Base-by-base conservation (phyloP, 768 basidiomycete genomes). In the Terana coerulea region DNA sequence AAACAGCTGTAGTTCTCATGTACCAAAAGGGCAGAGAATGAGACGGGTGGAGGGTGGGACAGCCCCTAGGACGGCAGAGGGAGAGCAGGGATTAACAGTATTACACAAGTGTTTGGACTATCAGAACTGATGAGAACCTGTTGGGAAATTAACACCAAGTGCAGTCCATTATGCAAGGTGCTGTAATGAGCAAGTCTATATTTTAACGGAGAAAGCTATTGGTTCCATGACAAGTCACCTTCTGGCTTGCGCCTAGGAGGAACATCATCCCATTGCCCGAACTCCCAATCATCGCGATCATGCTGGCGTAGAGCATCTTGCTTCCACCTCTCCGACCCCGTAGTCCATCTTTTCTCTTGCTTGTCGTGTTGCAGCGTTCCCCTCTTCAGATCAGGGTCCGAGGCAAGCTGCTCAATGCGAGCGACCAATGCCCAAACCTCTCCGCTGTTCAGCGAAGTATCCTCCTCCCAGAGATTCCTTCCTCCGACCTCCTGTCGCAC, bases 401-500 rank as follows among this genome's bases (percentile, higher is more conserved):
- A 61, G 62, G 67, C 62, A 3, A 59, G 62, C 40, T 56, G 66
- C 60, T 87, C 84, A 30, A 88, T 79, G 39, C 72, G 72, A 15
- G 66, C 62, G 25, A 88, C 55, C 34, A 81, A 66, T 7, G 62
- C 64, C 74, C 79, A 78, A 17, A 78, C 75, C 53, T 81, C 78
- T n/a, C 65, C 72, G 17, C 72, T 72, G 19, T 72, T 77, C 9
- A 76, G 49, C 43, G 73, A 69, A 28, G 61, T 66, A 56, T 78
- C 79, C 57, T 80, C 78, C 15, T 74, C 70, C 73, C 75, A 78
- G 15, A 79, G 59, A 44, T 78, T 77, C 45, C 74, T 72, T 55
- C 75, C 73, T 22, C 78, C 80, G 9, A 86, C 75, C 46, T 90
- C 82, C 47, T 79, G 72, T 28, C 88, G 74, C 17, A 93, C 71